These are phyloP conservation scores for Polytrichum commune DNA, from an alignment of 225 moss, liverwort and hornwort species.

Conservation along the genomic window DNA sequence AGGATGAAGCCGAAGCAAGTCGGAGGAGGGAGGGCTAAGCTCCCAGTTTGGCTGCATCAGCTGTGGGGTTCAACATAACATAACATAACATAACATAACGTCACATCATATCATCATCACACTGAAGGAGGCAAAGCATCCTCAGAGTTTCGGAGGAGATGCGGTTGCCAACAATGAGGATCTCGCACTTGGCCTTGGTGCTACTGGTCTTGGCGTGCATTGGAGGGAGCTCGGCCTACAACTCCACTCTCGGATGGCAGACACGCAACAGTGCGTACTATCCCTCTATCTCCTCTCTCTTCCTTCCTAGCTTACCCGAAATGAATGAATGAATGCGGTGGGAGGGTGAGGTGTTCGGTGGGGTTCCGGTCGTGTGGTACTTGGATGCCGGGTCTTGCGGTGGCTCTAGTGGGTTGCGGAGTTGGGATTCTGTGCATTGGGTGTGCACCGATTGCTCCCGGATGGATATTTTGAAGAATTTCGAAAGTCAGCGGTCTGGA, in stretches of 20 bases:
- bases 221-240: slow-evolving; percentile 1
- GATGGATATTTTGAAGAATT: background rate
- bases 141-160: no score
- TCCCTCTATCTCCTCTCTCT: no score
- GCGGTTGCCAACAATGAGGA: background rate
- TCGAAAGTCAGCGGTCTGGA: no score
- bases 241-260: slow-evolving; percentile 7
- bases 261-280: background rate
- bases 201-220: background rate
- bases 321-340: no score
- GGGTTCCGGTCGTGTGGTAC: background rate
- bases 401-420: background rate
- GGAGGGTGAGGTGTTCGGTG: background rate
- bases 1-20: no score
- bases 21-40: no score
- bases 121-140: no score
- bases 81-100: no score
- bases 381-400: background rate
- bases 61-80: no score
- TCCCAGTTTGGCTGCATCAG: no score
- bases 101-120: no score
- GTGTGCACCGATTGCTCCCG: background rate
- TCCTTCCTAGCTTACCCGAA: no score
- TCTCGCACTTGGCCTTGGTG: background rate
- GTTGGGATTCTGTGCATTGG: background rate